Percentiles rank a stretch among this genome's conserved stretches.
phyloP scores from a whole-genome alignment of 2,329 filamentous ascomycete species.

The Aspergillus sp. region DNA sequence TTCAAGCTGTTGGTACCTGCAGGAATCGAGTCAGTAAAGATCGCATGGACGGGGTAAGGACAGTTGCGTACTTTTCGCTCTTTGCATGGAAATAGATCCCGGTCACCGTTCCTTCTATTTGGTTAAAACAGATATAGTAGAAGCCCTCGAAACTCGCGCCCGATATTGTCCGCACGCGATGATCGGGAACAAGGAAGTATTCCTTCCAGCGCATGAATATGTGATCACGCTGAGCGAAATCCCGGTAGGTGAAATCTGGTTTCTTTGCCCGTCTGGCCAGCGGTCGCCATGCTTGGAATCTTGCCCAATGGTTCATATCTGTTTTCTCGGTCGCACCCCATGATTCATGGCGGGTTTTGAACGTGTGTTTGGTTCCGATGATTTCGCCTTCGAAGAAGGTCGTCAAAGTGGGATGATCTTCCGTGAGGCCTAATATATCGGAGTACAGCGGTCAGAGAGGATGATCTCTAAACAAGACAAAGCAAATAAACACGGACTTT shows the following conservation, averaged over 20 bases:
- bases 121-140: slow-evolving; percentile 99
- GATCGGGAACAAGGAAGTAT: slow-evolving; percentile 91
- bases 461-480: slow-evolving; percentile 1
- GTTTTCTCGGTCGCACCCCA: slow-evolving; percentile 92
- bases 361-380: slow-evolving; percentile 90
- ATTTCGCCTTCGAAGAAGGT: slow-evolving; percentile 99
- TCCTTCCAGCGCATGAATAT: slow-evolving; percentile 99
- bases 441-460: neutral
- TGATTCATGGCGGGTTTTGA: slow-evolving; percentile 75
- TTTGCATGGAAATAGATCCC: slow-evolving; percentile 98
- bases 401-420: slow-evolving; percentile 93
- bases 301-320: slow-evolving; percentile 85
- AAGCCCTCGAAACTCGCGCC: slow-evolving; percentile 97
- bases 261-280: slow-evolving; percentile 57
- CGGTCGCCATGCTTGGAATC: slow-evolving; percentile 79
- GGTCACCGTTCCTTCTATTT: slow-evolving; percentile 72
- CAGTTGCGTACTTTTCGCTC: slow-evolving; percentile 75
- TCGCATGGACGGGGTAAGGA: neutral
- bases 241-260: slow-evolving; percentile 53
- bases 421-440: slow-evolving; percentile 62
- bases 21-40: slow-evolving; percentile 5
- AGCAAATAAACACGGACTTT: slow-evolving; percentile 4
- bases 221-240: slow-evolving; percentile 71
- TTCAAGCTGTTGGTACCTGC: slow-evolving; percentile 84
- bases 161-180: slow-evolving; percentile 79